phyloP scores from a whole-genome alignment of 192 early-diverging fungal genomes.

The Coemansia sp. region DNA sequence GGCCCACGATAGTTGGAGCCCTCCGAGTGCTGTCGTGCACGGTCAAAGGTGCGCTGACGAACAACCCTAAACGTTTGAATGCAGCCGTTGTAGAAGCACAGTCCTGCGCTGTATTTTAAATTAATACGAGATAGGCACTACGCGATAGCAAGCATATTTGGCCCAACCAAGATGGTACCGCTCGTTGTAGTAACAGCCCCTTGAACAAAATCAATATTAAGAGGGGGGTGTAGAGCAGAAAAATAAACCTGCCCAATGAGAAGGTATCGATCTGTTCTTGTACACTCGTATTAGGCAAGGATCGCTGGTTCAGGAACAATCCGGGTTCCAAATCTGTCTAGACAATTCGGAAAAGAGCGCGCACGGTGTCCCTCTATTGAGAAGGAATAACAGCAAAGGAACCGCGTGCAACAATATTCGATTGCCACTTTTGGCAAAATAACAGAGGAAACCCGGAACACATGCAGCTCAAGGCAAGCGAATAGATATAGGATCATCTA shows the following conservation, averaged over 20 bases:
- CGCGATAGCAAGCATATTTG: neutral
- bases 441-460: neutral
- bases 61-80: constrained; percentile 27
- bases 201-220: neutral
- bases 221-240: neutral
- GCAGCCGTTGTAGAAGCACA: neutral
- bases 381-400: neutral
- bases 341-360: neutral
- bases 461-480: constrained; percentile 1
- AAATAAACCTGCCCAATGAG: neutral
- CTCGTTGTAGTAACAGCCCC: neutral
- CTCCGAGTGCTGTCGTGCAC: constrained; percentile 19
- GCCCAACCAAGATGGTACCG: neutral
- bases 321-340: neutral
- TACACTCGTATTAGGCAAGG: neutral
- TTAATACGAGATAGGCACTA: neutral
- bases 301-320: neutral
- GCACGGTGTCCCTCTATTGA: neutral
- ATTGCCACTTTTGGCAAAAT: neutral
- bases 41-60: constrained; percentile 32
- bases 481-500: neutral
- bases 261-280: neutral
- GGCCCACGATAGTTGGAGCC: constrained; percentile 15
- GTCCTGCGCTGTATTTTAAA: neutral
- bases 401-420: neutral